These are phyloP conservation scores for Solanum clarkiae DNA, from an alignment of 257 asterid genomes.

Conservation along the genomic window DNA sequence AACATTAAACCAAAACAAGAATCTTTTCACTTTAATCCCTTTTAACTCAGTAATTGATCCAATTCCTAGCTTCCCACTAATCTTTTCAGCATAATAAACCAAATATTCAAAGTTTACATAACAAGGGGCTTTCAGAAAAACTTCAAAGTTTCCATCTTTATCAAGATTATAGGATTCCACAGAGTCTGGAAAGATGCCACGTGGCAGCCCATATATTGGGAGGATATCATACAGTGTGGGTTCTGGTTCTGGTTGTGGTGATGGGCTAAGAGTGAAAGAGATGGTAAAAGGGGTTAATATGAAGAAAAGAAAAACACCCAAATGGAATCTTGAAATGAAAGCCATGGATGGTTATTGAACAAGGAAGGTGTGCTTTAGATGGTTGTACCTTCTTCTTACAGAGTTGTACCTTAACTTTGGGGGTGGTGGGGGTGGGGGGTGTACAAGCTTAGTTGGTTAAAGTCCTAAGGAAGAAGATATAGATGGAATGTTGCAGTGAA, in stretches of 20 bases:
- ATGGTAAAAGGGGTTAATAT: neutral
- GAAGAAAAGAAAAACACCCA: neutral
- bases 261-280: neutral
- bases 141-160: slow-evolving; percentile 69
- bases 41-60: slow-evolving; percentile 59
- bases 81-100: slow-evolving; percentile 64
- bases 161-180: slow-evolving; percentile 55
- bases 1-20: slow-evolving; percentile 84
- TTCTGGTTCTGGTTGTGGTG: neutral
- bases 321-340: slow-evolving; percentile 1
- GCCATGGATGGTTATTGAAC: slow-evolving; percentile 2
- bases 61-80: slow-evolving; percentile 53
- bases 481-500: neutral
- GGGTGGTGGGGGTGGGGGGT: neutral
- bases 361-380: neutral
- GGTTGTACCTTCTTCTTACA: neutral
- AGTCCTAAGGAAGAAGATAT: neutral
- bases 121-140: slow-evolving; percentile 46
- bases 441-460: neutral
- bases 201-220: slow-evolving; percentile 57
- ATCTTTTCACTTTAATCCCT: slow-evolving; percentile 71
- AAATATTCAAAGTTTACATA: slow-evolving; percentile 71
- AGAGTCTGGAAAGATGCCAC: slow-evolving; percentile 77
- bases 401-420: neutral
- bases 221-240: slow-evolving; percentile 66